Base-by-base conservation (phyloP, 2,329 filamentous ascomycete genomes). In the Thermoascus crustaceus region DNA sequence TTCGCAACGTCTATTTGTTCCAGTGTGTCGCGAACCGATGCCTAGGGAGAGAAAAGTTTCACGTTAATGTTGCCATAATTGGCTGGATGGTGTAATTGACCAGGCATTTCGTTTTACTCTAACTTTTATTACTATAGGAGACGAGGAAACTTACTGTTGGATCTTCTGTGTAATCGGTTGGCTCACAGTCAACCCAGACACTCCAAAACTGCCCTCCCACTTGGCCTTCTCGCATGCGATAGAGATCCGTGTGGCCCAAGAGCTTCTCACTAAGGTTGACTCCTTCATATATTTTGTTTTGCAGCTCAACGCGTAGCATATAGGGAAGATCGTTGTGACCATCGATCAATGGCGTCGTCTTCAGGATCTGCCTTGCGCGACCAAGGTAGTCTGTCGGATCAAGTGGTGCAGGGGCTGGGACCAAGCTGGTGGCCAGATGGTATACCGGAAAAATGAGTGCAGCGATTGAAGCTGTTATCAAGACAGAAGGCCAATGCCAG, bases 251-350 rank as follows among this genome's bases (percentile, higher is more conserved):
- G 30, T 57, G 52, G 8, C n/a, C 26, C 4, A 17, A 8, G 8
- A 29, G 14, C 9, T 7, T 29, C 14, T 29, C 26, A 21, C 52
- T 43, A 7, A 39, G 23, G n/a, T 50, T 32, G 2, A 41, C 39
- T 16, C 39, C 35, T 37, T 48, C 37, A 39, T 55, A 51, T 13
- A 58, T 53, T 30, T 53, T 49, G 22, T 52, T 48, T n/a, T 52
- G 31, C 17, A 48, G 45, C 13, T 47, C 40, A n/a, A 43, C 41
- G 8, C 54, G 42, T 14, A 58, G 42, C 26, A 53, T 32, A 35
- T 48, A 47, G 2, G 53, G 55, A 10, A 57, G 34, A 38, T 58
- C 55, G 38, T 58, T 58, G 35, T 58, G 55, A 0, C 55, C 55
- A 40, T 58, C 55, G 21, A 57, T 52, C 22, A 57, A 31, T 6